Evolutionary conservation across 2,329 filamentous ascomycete species (phyloP).

Genomic region (Penicillium sp.): DNA sequence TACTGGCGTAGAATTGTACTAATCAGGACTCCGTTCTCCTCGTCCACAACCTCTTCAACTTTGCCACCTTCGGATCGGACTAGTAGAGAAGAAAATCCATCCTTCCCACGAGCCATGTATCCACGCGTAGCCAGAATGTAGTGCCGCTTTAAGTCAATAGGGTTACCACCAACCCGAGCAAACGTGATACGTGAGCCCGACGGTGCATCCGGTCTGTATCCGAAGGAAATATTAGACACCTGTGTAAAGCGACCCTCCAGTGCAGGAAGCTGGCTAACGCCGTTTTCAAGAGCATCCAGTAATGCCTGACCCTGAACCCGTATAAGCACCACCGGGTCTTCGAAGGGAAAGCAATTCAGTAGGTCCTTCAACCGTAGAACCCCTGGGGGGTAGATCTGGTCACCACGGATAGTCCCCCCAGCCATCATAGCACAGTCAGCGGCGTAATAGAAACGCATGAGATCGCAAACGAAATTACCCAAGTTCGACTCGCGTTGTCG

Average conservation of each 20-base stretch:
- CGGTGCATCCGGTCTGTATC: constrained; percentile 62
- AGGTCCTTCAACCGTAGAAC: constrained; percentile 73
- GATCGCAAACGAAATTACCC: constrained; percentile 85
- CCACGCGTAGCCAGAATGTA: constrained; percentile 76
- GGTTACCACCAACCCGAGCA: constrained; percentile 57
- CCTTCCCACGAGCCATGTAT: constrained; percentile 86
- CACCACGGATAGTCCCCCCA: constrained; percentile 77
- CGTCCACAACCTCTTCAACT: constrained; percentile 72
- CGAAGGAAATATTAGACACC: constrained; percentile 75
- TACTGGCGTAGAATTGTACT: constrained; percentile 84
- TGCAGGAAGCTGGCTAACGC: constrained; percentile 73
- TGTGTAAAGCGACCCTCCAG: constrained; percentile 82
- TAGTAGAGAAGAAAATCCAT: constrained; percentile 75
- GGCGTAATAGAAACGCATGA: constrained; percentile 78
- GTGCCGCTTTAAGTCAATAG: constrained; percentile 58
- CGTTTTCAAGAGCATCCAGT: constrained; percentile 76
- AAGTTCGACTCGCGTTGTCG: constrained; percentile 73
- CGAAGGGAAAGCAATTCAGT: constrained; percentile 87
- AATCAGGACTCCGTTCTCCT: constrained; percentile 83
- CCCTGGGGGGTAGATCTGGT: constrained; percentile 82
- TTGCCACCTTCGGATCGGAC: constrained; percentile 69
- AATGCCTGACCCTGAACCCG: constrained; percentile 67
- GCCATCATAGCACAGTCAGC: constrained; percentile 83
- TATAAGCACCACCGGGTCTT: constrained; percentile 80
- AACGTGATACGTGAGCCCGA: constrained; percentile 60